phyloP scores from a whole-genome alignment of 768 basidiomycete genomes.

The Floccularia luteovirens region DNA sequence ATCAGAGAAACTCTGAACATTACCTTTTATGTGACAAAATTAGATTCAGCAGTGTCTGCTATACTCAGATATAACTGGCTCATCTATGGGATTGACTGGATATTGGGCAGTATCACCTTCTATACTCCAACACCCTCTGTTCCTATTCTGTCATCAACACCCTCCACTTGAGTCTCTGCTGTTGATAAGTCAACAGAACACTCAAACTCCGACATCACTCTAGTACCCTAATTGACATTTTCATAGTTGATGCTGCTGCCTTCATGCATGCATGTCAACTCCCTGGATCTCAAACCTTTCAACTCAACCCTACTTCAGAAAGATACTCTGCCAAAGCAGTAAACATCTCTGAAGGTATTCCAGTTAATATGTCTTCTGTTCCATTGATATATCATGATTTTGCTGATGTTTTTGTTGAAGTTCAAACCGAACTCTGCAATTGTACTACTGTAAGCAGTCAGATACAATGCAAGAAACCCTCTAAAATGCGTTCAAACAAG shows the following conservation, averaged over 20 bases:
- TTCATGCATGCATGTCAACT: slow-evolving; percentile 4
- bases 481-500: no score
- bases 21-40: slow-evolving; percentile 3
- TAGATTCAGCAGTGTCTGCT: slow-evolving; percentile 1
- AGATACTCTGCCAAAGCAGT: not conserved
- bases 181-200: not conserved
- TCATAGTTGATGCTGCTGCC: slow-evolving; percentile 2
- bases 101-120: slow-evolving; percentile 3
- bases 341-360: not conserved
- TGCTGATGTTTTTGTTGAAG: not conserved
- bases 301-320: not conserved
- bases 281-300: slow-evolving; percentile 1
- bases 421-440: no score
- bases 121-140: not conserved
- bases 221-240: no score
- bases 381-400: not conserved
- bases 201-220: no score
- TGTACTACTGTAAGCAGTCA: no score
- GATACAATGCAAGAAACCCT: no score
- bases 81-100: slow-evolving; percentile 8
- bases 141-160: not conserved
- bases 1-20: not conserved
- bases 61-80: slow-evolving; percentile 11
- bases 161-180: not conserved
- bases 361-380: not conserved